A percentile compares a stretch with the other conserved stretches of the same genome.
Evolutionary conservation across 108 stramenopile species (phyloP).

Genomic region (Aurantiochytrium sp.): DNA sequence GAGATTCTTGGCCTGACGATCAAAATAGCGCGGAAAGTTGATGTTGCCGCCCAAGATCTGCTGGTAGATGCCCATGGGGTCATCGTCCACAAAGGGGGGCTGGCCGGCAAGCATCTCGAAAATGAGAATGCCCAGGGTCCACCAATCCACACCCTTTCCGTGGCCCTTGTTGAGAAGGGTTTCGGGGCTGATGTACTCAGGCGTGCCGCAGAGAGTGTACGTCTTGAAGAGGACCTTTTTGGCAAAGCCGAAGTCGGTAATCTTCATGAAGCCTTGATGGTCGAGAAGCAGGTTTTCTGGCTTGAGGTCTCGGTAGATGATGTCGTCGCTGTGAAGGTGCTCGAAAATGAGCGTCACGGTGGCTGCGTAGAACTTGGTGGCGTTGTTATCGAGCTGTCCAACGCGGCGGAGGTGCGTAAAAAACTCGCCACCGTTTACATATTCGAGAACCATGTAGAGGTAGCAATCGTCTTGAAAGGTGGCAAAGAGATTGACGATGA

Average conservation of each 20-base stretch:
- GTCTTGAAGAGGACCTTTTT: constrained; percentile 64
- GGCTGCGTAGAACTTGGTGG: constrained; percentile 32
- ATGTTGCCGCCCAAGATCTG: constrained; percentile 66
- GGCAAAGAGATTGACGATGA: constrained; percentile 52
- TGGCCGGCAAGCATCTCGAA: constrained; percentile 79
- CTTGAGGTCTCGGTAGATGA: constrained; percentile 87
- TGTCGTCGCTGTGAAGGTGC: constrained; percentile 70
- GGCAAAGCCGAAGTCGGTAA: constrained; percentile 80
- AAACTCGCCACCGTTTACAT: constrained; percentile 59
- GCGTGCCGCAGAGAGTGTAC: constrained; percentile 90
- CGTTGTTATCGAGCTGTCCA: constrained; percentile 32
- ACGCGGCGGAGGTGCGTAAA: constrained; percentile 57
- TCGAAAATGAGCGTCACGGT: constrained; percentile 76
- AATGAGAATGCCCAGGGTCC: constrained; percentile 73
- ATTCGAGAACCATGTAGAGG: constrained; percentile 59
- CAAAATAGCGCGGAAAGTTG: constrained; percentile 60
- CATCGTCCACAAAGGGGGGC: constrained; percentile 73
- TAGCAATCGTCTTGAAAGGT: constrained; percentile 41
- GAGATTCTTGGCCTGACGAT: constrained; percentile 61
- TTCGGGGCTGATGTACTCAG: constrained; percentile 85
- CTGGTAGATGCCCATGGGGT: constrained; percentile 68
- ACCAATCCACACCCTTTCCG: constrained; percentile 84
- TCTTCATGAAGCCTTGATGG: constrained; percentile 63
- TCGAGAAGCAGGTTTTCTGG: constrained; percentile 64
- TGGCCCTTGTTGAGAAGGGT: constrained; percentile 80